Base-by-base conservation (phyloP, 768 basidiomycete genomes). In the Leucogyrophana mollusca region DNA sequence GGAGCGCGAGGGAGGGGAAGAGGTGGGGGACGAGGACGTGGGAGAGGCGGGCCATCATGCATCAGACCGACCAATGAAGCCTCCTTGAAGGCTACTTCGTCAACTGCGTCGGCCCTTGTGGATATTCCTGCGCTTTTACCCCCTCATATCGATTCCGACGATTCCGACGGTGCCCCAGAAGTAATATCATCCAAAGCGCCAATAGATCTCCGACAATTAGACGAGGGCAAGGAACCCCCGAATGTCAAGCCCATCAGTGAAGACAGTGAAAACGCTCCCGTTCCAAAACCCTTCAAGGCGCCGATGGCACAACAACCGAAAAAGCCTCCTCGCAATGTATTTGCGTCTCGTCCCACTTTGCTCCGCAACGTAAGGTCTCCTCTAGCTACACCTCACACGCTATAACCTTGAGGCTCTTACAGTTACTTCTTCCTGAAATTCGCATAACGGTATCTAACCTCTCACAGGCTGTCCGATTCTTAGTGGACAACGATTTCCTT, bases 401-500 rank as follows among this genome's bases (percentile, higher is more conserved):
- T 43, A 41, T 59, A 37, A 56, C 18, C 18, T 33, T 40, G 20
- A 13, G 24, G 22, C n/a, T 18, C 45, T 24, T 43, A 22, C 56
- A 94, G 90, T 70, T 96, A 10, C 74, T 96, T 4, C 70, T 86
- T 16, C 89, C 87, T 10, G 93, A 95, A 60, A 93, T 95, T 32
- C 81, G 86, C 22, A 75, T 89, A 53, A 94, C 94, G 0, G 77
- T 94, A 4, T 94, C 92, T 2, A 94, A 94, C 64, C 74, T 97
- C 4, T 93, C 93, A 0, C 94, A 97, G 63, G 91, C 90, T 4
- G 90, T 96, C 52, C 82, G 78, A 23, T 97, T 96, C 65, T 65
- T 95, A 14, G 92, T 90, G 1, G 87, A 89, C 50, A 96, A 97
- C 53, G 84, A 93, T 58, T 92, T 94, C 66, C 68, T 97, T 27